Evolutionary conservation across 495 filamentous ascomycete species (phyloP), one percentile per base, ranked within the genome.

Genomic region (Lophium mytilinum): DNA sequence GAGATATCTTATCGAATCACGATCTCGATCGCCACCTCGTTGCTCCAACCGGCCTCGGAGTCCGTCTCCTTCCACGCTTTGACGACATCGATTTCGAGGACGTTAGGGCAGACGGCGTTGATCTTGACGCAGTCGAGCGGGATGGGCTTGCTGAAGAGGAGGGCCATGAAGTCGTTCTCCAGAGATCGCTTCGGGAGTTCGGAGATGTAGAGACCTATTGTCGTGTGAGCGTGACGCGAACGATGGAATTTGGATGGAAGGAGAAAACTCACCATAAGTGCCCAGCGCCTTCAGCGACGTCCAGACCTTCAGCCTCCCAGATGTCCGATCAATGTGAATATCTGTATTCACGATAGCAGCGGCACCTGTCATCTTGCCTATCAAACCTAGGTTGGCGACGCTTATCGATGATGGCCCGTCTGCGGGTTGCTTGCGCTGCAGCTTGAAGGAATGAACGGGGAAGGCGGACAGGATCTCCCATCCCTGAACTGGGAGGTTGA

Each of bases 341-440:
- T 77, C 75, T 11, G 75, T 83, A 9, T 68, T 72, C 1, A 86
- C 64, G 12, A 96, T 74, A 0, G 89, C 93, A 0, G 88, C 90
- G 1, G 83, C 82, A 8, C 90, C 93, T 2, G 90, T 89, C 85
- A 97, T 94, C 68, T 95, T 95, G 14, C 79, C 87, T 19, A 96
- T 60, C 3, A 98, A 72, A 9, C 93, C 93, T 2, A 98, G 69
- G n/a, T 85, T 80, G 0, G 86, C 85, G 11, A 88, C 64, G 18
- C 30, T 48, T 49, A 68, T 39, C 1, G 40, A 39, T 14, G 21
- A 9, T 17, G 57, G 54, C 14, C 57, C 55, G 17, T 43, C 14
- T 9, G 33, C 37, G 18, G 54, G 52, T 30, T 61, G 40, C 68
- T 68, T 41, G 39, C 56, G 67, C 35, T 72, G 66, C 6, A 80